Conservation (phyloP, 2,329 filamentous ascomycete species). For the Sphaerulina vaccinii region DNA sequence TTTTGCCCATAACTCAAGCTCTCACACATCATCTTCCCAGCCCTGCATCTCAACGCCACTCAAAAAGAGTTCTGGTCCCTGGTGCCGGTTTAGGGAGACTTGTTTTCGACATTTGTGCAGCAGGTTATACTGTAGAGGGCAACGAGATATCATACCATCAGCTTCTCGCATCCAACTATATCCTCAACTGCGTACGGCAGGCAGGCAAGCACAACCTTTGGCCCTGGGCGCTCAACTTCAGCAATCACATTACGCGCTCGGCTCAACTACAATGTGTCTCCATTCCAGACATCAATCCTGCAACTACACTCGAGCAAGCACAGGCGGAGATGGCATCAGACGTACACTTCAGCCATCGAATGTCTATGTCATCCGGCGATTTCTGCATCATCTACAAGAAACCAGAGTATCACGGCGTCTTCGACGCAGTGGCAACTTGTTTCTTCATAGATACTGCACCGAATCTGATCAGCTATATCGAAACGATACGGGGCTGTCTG, state of each 20-base stretch:
- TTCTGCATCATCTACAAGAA: conserved; percentile 83
- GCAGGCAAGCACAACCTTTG: conserved; percentile 69
- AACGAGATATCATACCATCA: conserved; percentile 97
- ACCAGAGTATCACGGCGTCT: conserved; percentile 59
- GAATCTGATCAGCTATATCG: conserved; percentile 85
- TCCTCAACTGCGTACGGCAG: conserved; percentile 65
- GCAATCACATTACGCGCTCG: conserved; percentile 71
- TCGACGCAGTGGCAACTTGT: conserved; percentile 81
- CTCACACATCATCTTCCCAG: conserved; percentile 53
- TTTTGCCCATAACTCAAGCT: conserved; percentile 68
- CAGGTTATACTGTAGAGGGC: conserved; percentile 75
- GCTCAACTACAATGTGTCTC: conserved; percentile 73
- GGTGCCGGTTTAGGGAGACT: conserved; percentile 86
- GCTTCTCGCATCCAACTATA: conserved; percentile 76
- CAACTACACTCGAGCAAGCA: conserved; percentile 36
- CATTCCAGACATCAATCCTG: conserved; percentile 70
- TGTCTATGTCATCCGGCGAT: conserved; percentile 92
- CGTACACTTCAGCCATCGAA: conserved; percentile 57
- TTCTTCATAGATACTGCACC: conserved; percentile 98
- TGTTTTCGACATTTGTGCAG: conserved; percentile 78
- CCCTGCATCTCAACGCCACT: conserved; percentile 26
- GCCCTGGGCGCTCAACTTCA: conserved; percentile 85
- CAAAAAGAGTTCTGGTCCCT: conserved; percentile 73
- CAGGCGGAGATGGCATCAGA: conserved; percentile 23
- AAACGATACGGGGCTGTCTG: conserved; percentile 77